A percentile compares a stretch with the other conserved stretches of the same genome.
phyloP scores from a whole-genome alignment of 2,329 filamentous ascomycete genomes.

The Cadophora malorum region DNA sequence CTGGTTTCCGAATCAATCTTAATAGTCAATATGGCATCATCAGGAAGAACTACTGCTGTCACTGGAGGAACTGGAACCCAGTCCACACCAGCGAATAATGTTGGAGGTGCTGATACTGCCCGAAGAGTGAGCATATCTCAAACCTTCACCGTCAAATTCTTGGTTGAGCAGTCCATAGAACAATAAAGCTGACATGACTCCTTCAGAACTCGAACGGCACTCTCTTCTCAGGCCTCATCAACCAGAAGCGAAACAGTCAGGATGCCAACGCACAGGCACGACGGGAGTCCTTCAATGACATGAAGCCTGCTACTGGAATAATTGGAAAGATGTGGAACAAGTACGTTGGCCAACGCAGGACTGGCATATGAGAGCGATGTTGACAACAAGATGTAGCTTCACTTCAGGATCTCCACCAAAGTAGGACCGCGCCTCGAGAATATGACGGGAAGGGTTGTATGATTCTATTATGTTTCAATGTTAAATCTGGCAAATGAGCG shows the following conservation, averaged over 20 bases:
- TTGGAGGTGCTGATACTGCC: conserved; percentile 24
- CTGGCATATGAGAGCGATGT: not conserved
- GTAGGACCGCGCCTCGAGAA: conserved; percentile 6
- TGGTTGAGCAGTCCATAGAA: too few relatives aligned
- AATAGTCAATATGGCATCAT: conserved; percentile 28
- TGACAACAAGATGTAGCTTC: conserved; percentile 26
- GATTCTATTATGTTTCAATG: conserved; percentile 16
- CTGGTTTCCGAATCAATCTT: not conserved
- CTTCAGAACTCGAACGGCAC: conserved; percentile 28
- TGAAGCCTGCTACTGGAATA: conserved; percentile 48
- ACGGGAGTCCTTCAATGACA: conserved; percentile 53
- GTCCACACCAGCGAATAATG: conserved; percentile 39
- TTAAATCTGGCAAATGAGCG: conserved; percentile 11
- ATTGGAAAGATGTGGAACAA: conserved; percentile 45
- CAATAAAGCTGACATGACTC: not conserved
- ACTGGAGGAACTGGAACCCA: conserved; percentile 34
- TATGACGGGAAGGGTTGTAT: not conserved
- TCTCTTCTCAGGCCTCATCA: conserved; percentile 48
- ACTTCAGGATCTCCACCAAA: conserved; percentile 31
- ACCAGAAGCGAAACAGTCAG: conserved; percentile 51
- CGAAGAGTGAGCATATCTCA: conserved; percentile 34
- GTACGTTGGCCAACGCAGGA: conserved; percentile 31
- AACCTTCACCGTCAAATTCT: too few relatives aligned
- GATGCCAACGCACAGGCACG: conserved; percentile 48
- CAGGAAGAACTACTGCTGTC: conserved; percentile 32